Percentiles rank a stretch among this genome's conserved stretches.
phyloP scores from a whole-genome alignment of 2,329 filamentous ascomycete species.

The Pseudopyricularia javanii region DNA sequence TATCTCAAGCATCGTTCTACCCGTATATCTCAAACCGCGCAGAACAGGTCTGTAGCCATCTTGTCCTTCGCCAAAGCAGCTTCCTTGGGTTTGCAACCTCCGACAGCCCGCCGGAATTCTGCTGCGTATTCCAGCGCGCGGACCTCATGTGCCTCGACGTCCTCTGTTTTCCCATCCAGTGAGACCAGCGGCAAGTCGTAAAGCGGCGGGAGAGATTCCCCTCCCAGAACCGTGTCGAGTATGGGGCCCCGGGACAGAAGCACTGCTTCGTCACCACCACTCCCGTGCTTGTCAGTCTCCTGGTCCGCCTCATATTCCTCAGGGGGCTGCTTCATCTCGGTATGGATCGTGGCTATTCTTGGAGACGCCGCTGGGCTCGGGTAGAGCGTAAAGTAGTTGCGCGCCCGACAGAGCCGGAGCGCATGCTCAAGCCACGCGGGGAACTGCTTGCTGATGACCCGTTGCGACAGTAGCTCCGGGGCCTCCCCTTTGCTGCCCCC shows the following conservation, averaged over 20 bases:
- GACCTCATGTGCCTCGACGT: constrained; percentile 24
- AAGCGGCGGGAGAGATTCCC: constrained; percentile 29
- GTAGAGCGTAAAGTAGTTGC: constrained; percentile 72
- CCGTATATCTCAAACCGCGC: too few species aligned
- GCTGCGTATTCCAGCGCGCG: constrained; percentile 38
- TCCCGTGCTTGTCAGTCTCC: constrained; percentile 9
- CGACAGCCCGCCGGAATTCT: constrained; percentile 50
- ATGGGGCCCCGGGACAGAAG: constrained; percentile 32
- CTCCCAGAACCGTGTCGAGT: constrained; percentile 33
- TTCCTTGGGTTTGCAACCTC: constrained; percentile 41
- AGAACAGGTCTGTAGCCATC: constrained; percentile 53
- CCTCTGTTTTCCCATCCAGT: constrained; percentile 46
- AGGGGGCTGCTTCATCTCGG: constrained; percentile 58
- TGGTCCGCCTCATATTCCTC: constrained; percentile 46
- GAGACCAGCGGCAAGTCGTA: constrained; percentile 44
- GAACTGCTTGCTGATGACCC: constrained; percentile 52
- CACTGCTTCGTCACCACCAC: constrained; percentile 12
- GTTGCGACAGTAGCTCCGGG: constrained; percentile 27
- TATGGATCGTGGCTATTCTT: constrained; percentile 61
- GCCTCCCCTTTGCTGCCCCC: constrained; percentile 11
- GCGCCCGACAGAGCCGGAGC: constrained; percentile 60
- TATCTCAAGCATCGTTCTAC: too few species aligned
- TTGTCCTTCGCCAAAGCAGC: constrained; percentile 16
- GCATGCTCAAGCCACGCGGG: constrained; percentile 72
- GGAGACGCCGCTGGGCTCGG: constrained; percentile 45